Conservation (phyloP, 108 stramenopile species). For the Stephanodiscus minutulus region DNA sequence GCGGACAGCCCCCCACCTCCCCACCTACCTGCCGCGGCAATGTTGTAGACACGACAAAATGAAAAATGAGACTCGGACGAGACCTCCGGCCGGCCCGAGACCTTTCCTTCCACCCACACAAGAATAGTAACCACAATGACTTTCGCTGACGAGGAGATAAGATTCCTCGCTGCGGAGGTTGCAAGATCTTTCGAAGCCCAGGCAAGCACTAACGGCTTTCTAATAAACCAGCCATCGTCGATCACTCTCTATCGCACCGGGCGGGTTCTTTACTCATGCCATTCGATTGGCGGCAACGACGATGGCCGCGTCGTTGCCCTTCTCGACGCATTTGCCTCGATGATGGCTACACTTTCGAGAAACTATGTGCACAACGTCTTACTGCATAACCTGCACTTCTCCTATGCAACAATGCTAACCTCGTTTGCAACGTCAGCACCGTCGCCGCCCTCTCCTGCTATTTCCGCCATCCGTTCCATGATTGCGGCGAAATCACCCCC, state of each 20-base stretch:
- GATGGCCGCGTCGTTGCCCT: neutral
- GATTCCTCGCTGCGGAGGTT: constrained; percentile 8
- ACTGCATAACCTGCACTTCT: constrained; percentile 28
- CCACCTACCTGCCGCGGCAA: too few relatives aligned
- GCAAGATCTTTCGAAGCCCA: constrained; percentile 11
- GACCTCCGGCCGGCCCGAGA: too few relatives aligned
- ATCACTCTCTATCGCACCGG: constrained; percentile 48
- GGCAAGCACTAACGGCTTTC: neutral
- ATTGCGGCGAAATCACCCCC: neutral
- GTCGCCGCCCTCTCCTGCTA: constrained; percentile 4
- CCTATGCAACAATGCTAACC: constrained; percentile 29
- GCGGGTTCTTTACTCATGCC: constrained; percentile 35
- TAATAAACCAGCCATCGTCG: constrained; percentile 12
- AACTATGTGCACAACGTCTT: constrained; percentile 21
- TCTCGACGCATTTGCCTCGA: constrained; percentile 15
- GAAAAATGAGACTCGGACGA: too few relatives aligned
- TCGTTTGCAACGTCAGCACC: constrained; percentile 26
- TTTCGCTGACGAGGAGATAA: constrained; percentile 5
- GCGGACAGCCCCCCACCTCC: too few relatives aligned
- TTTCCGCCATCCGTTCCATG: constrained; percentile 6
- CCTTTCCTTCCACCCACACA: too few relatives aligned
- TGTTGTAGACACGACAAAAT: too few relatives aligned
- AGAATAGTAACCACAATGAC: neutral
- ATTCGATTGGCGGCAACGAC: neutral
- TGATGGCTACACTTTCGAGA: constrained; percentile 18